Percentiles rank a stretch among this genome's conserved stretches.
Evolutionary conservation across 441 rosid genomes (phyloP).

Genomic region (Adansonia gregorii): DNA sequence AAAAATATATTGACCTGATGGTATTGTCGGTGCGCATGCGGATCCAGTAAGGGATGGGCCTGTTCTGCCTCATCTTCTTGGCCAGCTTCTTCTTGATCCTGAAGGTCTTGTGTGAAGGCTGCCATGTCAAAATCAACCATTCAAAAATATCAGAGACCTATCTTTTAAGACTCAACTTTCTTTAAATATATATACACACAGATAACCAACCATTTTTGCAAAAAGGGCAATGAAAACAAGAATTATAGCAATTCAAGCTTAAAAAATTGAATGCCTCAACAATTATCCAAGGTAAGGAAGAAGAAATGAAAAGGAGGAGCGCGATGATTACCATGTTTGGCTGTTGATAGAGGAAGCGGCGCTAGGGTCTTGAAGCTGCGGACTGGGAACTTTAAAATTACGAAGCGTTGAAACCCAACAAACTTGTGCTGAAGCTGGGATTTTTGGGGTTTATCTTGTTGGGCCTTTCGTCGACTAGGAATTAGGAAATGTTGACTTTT

Average conservation of each 20-base stretch:
- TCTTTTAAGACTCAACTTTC: neutral
- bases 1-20: slow-evolving; percentile 50
- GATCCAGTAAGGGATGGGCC: slow-evolving; percentile 94
- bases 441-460: slow-evolving; percentile 19
- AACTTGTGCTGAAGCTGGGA: neutral
- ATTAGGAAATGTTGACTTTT: neutral
- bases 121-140: slow-evolving; percentile 10
- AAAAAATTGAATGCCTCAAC: neutral
- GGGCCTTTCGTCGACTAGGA: neutral
- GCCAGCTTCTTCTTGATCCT: slow-evolving; percentile 85
- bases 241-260: neutral
- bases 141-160: neutral
- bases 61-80: slow-evolving; percentile 93
- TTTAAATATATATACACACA: neutral
- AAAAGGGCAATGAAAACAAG: neutral
- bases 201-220: neutral
- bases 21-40: slow-evolving; percentile 87
- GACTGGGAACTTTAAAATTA: neutral
- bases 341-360: neutral
- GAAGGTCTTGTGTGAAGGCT: slow-evolving; percentile 93
- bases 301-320: neutral
- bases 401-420: neutral
- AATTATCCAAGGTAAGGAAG: neutral
- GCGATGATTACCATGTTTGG: slow-evolving; percentile 1
- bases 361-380: slow-evolving; percentile 11